Percentiles rank a stretch among this genome's conserved stretches.
Evolutionary conservation across 768 basidiomycete species (phyloP).

Genomic region (Boletus pseudo-olivaceus): DNA sequence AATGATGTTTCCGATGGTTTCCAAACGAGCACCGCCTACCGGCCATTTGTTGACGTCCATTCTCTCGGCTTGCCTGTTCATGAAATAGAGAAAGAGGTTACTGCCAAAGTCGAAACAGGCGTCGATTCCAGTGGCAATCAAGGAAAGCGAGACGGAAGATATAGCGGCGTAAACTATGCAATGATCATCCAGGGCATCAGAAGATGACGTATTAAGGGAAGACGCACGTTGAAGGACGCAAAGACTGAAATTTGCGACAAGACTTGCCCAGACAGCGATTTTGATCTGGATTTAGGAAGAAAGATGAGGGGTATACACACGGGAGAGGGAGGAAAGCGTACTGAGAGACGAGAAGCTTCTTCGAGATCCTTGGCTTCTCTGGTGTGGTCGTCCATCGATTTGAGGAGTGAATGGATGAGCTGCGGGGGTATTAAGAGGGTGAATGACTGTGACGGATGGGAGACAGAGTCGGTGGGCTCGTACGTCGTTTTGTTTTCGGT

Average conservation of each 20-base stretch:
- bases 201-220: neutral
- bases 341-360: slow-evolving; percentile 64
- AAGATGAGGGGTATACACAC: neutral
- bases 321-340: slow-evolving; percentile 31
- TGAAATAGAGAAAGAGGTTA: slow-evolving; percentile 74
- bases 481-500: slow-evolving; percentile 71
- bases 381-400: slow-evolving; percentile 87
- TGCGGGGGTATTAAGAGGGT: slow-evolving; percentile 31
- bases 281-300: slow-evolving; percentile 54
- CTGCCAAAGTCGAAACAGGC: slow-evolving; percentile 82
- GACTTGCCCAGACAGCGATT: slow-evolving; percentile 82
- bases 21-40: slow-evolving; percentile 83
- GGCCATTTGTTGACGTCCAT: slow-evolving; percentile 90
- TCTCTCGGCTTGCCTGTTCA: slow-evolving; percentile 66
- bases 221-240: slow-evolving; percentile 64
- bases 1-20: slow-evolving; percentile 85
- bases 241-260: slow-evolving; percentile 71
- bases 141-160: slow-evolving; percentile 75
- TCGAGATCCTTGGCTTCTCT: slow-evolving; percentile 73
- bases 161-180: slow-evolving; percentile 84
- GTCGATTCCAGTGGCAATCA: slow-evolving; percentile 89
- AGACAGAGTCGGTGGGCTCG: slow-evolving; percentile 16
- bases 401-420: slow-evolving; percentile 85
- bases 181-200: neutral
- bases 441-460: neutral